Evolutionary conservation across 345 rosid genomes (phyloP).

Genomic region (Trapa bicornis): DNA sequence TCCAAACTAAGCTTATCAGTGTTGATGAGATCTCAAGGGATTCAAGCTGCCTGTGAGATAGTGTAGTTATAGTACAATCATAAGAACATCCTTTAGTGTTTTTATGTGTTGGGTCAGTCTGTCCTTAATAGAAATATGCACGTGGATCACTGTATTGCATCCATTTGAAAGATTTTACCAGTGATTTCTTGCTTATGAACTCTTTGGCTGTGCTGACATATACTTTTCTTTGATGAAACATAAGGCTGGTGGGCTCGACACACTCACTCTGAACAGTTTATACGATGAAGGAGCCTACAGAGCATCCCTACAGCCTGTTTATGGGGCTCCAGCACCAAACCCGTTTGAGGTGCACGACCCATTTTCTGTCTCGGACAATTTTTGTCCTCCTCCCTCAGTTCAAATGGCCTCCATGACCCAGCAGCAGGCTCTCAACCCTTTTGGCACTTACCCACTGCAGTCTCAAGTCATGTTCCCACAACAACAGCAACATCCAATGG

Average conservation of each 20-base stretch:
- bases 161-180: background rate
- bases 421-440: slow-evolving; percentile 52
- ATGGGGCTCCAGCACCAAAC: slow-evolving; percentile 76
- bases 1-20: background rate
- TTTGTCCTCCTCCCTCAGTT: slow-evolving; percentile 36
- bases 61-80: background rate
- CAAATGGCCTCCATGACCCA: slow-evolving; percentile 46
- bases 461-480: slow-evolving; percentile 23
- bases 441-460: slow-evolving; percentile 44
- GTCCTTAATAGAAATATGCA: background rate
- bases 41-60: background rate
- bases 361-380: slow-evolving; percentile 38
- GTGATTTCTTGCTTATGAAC: background rate
- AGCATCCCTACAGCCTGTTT: slow-evolving; percentile 69
- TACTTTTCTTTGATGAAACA: slow-evolving; percentile 6
- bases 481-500: slow-evolving; percentile 25
- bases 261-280: slow-evolving; percentile 71
- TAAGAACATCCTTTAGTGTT: background rate
- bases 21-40: background rate
- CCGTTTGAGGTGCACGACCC: slow-evolving; percentile 86
- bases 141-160: no score
- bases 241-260: slow-evolving; percentile 94
- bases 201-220: background rate
- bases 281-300: slow-evolving; percentile 76
- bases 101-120: background rate